Base-by-base conservation (phyloP, 1,284 basidiomycete genomes). In the Polyporus tsugae region DNA sequence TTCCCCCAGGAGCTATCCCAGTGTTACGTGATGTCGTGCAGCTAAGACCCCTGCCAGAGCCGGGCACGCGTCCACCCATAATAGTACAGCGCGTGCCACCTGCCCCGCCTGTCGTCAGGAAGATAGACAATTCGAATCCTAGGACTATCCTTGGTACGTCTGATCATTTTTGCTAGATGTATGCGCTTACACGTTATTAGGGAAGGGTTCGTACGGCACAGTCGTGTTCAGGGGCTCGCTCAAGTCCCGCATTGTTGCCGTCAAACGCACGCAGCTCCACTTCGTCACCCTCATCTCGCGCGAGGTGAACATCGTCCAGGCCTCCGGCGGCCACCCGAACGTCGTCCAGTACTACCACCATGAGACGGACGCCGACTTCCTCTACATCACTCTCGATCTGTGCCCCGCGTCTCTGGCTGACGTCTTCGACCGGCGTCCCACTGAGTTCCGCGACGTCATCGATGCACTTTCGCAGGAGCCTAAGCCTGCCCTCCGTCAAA, bases 271-370 rank as follows among this genome's bases (percentile, higher is more conserved):
- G 13, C 86, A 99, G 29, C 93, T 93, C 74, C 97, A 99, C 80
- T 99, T 99, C 78, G 95, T 98, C 62, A 96, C 95, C 0, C 89
- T 99, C 42, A 97, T 97, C 1, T 89, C 93, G 10, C 94, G 97
- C 66, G 98, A 99, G 84, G 96, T 99, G 36, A 92, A 91, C 77
- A 89, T 99, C 57, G 86, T 99, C 2, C 95, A 97, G 81, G 97
- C 98, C 77, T 95, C 94, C 52, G 97, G 99, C 82, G 95, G 98
- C 78, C 98, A 99, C 76, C 96, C 96, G 6, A 99, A 99, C 80
- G 97, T 99, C 75, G 97, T 99, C 73, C 91, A 98, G 67, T 97
- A 99, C 80, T 99, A 96, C 81, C 99, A 96, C 82, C 96, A 99
- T 84, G 97, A 99, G 82, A 87, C 94, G 1, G 92, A 94, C 33